These are phyloP conservation scores for Trichoderma semiorbis DNA, from an alignment of 2,329 filamentous ascomycete species.

Conservation along the genomic window DNA sequence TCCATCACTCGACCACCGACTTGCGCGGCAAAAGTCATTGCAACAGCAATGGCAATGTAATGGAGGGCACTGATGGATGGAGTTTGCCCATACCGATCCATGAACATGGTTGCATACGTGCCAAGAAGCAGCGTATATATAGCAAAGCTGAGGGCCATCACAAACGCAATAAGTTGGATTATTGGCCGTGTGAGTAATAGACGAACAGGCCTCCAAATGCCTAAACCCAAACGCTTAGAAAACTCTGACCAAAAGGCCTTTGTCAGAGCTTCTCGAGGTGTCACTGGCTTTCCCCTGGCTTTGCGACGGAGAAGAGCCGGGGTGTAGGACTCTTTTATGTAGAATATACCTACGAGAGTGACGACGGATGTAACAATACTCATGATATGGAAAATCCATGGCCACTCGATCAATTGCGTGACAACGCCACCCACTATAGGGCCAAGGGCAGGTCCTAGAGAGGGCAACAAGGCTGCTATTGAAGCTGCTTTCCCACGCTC, in stretches of 20 bases:
- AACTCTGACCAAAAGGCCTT: neutral
- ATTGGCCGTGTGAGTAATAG: constrained; percentile 35
- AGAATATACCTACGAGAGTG: neutral
- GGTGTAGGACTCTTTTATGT: neutral
- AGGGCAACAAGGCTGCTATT: constrained; percentile 28
- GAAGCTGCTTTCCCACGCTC: constrained; percentile 37
- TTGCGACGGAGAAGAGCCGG: neutral
- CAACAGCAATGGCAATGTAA: constrained; percentile 47
- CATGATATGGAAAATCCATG: constrained; percentile 67
- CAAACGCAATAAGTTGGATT: constrained; percentile 43
- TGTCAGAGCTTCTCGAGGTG: neutral
- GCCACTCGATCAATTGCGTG: constrained; percentile 59
- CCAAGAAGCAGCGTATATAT: constrained; percentile 51
- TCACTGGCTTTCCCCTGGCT: neutral
- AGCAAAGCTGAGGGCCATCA: constrained; percentile 47
- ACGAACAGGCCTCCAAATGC: neutral
- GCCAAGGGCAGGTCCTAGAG: constrained; percentile 62
- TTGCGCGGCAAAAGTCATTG: neutral
- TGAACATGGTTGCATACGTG: constrained; percentile 49
- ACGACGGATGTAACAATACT: constrained; percentile 19
- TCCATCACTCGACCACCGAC: neutral
- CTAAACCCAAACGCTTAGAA: neutral
- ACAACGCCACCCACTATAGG: constrained; percentile 67
- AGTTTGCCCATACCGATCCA: constrained; percentile 44
- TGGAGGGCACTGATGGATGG: constrained; percentile 44